These are phyloP conservation scores for Diaporthe citri DNA, from an alignment of 2,329 filamentous ascomycete species.

Conservation along the genomic window DNA sequence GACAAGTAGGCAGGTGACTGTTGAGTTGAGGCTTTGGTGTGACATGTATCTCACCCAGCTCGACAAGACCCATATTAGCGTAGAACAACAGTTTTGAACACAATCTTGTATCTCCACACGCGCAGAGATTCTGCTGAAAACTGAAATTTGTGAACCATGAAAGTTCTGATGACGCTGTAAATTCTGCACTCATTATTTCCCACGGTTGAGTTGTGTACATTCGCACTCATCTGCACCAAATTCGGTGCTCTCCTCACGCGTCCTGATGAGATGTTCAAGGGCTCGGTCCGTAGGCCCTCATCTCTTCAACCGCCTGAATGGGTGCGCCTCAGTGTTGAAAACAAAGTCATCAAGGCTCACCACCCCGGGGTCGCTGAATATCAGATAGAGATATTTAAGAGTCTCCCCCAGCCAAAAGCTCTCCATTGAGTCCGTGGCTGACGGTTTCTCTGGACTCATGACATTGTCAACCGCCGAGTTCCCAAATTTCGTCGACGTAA, in stretches of 20 bases:
- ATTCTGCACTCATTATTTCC: too few relatives aligned
- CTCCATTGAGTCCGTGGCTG: conserved; percentile 37
- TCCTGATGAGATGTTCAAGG: background rate
- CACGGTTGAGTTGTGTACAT: too few relatives aligned
- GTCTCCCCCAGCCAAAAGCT: conserved; percentile 41
- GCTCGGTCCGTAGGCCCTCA: background rate
- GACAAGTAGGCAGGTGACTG: background rate
- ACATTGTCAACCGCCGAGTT: conserved; percentile 37
- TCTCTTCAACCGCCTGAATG: conserved; percentile 29
- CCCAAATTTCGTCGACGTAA: conserved; percentile 23
- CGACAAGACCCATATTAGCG: background rate
- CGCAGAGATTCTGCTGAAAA: too few relatives aligned
- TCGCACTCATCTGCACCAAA: background rate
- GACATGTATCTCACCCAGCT: background rate
- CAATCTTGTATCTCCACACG: background rate
- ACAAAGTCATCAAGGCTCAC: conserved; percentile 37
- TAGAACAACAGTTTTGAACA: too few relatives aligned
- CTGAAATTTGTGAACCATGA: background rate
- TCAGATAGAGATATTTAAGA: conserved; percentile 39
- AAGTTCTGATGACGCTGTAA: too few relatives aligned
- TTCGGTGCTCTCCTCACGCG: too few relatives aligned
- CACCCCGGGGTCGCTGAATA: conserved; percentile 32
- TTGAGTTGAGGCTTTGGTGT: background rate
- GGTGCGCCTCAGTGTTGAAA: conserved; percentile 40
- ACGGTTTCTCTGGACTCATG: conserved; percentile 2